Evolutionary conservation across 495 filamentous ascomycete genomes (phyloP).

Genomic region (Neurospora cerealis): DNA sequence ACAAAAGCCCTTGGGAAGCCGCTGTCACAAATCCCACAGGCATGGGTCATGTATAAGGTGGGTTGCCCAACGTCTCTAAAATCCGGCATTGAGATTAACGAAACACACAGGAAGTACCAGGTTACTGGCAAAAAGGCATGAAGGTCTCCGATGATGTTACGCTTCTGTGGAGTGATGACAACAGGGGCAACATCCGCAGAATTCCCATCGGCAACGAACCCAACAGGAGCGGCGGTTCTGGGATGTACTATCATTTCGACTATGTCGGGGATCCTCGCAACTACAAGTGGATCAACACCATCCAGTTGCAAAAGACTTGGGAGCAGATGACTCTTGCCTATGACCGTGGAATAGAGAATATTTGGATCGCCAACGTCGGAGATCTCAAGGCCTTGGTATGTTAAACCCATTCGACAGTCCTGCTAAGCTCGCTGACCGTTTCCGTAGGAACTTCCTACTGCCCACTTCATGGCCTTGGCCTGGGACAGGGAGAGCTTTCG

Average conservation of each 20-base stretch:
- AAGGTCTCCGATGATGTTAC: slow-evolving; percentile 54
- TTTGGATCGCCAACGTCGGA: slow-evolving; percentile 61
- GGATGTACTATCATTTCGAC: slow-evolving; percentile 61
- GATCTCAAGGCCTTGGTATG: slow-evolving; percentile 50
- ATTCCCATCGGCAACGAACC: slow-evolving; percentile 49
- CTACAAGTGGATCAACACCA: slow-evolving; percentile 58
- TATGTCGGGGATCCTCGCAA: slow-evolving; percentile 49
- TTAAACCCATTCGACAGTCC: background rate
- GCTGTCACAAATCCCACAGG: slow-evolving; percentile 45
- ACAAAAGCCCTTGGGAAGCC: slow-evolving; percentile 33
- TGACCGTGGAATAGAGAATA: slow-evolving; percentile 42
- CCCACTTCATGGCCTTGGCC: slow-evolving; percentile 49
- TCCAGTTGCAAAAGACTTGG: slow-evolving; percentile 46
- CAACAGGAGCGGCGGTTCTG: slow-evolving; percentile 43
- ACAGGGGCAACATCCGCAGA: slow-evolving; percentile 51
- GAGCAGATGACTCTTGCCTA: slow-evolving; percentile 45
- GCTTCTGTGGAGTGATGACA: slow-evolving; percentile 58
- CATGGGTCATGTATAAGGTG: slow-evolving; percentile 53
- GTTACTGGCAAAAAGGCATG: slow-evolving; percentile 53
- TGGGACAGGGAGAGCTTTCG: slow-evolving; percentile 42
- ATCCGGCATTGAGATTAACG: background rate
- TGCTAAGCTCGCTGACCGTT: background rate
- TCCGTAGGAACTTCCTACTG: slow-evolving; percentile 40
- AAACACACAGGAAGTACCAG: slow-evolving; percentile 38
- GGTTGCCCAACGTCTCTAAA: background rate